Conservation (phyloP, 768 basidiomycete genomes). For the Pulveroboletus ravenelii region DNA sequence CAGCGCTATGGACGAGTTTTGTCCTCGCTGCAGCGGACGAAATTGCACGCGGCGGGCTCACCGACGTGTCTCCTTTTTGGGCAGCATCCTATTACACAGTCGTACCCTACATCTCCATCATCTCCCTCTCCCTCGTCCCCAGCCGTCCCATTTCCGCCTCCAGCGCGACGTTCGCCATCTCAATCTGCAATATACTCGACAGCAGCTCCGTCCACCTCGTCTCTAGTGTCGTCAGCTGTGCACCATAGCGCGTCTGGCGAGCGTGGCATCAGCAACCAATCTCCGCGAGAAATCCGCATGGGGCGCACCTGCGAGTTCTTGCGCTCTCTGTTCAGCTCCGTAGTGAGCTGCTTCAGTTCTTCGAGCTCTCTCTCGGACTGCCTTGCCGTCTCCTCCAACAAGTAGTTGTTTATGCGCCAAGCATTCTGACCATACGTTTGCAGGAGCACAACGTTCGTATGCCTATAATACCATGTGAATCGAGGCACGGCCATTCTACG, state of each 20-base stretch:
- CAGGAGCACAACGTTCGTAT: constrained; percentile 76
- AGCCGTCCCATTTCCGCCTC: constrained; percentile 73
- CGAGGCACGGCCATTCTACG: neutral
- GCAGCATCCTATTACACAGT: neutral
- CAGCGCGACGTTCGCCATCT: constrained; percentile 89
- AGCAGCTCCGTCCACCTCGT: constrained; percentile 91
- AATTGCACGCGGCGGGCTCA: constrained; percentile 11
- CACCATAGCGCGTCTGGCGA: constrained; percentile 66
- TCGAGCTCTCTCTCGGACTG: constrained; percentile 70
- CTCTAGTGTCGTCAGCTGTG: constrained; percentile 77
- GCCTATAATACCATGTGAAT: constrained; percentile 40
- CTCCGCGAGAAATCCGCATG: neutral
- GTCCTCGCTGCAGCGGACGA: constrained; percentile 12
- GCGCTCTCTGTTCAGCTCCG: constrained; percentile 82
- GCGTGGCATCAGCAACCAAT: neutral
- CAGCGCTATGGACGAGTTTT: constrained; percentile 4
- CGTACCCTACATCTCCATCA: constrained; percentile 37
- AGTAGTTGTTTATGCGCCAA: constrained; percentile 88
- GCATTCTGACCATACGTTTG: constrained; percentile 88
- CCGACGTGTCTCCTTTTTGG: constrained; percentile 26
- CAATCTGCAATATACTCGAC: constrained; percentile 85
- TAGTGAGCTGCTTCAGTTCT: constrained; percentile 70
- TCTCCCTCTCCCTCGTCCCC: constrained; percentile 55
- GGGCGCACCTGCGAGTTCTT: constrained; percentile 74
- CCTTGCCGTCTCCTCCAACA: constrained; percentile 72